Evolutionary conservation across 169 alveolate genomes (phyloP), one percentile per base, ranked within the genome.

Genomic region (Plasmodium ovale): DNA sequence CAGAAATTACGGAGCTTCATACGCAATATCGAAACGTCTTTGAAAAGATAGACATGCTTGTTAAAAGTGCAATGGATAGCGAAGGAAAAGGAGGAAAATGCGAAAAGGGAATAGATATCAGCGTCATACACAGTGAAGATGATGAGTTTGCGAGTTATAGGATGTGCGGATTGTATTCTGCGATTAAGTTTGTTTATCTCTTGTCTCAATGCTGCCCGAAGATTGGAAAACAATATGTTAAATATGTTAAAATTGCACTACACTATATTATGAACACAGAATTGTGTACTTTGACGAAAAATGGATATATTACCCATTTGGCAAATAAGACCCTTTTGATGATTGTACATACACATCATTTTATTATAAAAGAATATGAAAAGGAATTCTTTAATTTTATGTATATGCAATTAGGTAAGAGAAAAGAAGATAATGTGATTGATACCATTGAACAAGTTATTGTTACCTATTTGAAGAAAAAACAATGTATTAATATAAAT

Each of bases 391-490:
- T 79, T 47, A 79, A 79, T 56, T 79, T 65, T 33, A n/a, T 79
- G 53, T 64, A n/a, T 79, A 79, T 79, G 33, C 89, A 79, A 33
- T 53, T 79, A 79, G 62, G 44, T 21, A 27, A 58, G 60, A 23
- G 33, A 14, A 47, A 12, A 29, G 23, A 65, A 19, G 14, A 31
- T 33, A 23, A 21, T 0, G 12, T 49, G 12, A 5, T 0, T 12
- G 54, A 23, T 4, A 74, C 54, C 4, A 31, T 79, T 23, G 33
- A 79, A 79, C 49, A 65, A 49, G 33, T 65, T 4, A 0, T 79
- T 21, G 69, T 65, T 16, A 64, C 82, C 1, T 85, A 68, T 85
- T 68, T 85, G 42, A 23, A 68, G 44, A 85, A 85, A 85, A 85
- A 69, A 85, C 39, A 54, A 10, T 56, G 59, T 31, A 54, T 70